Conservation (phyloP, 345 rosid species). For the Nephelium lappaceum region DNA sequence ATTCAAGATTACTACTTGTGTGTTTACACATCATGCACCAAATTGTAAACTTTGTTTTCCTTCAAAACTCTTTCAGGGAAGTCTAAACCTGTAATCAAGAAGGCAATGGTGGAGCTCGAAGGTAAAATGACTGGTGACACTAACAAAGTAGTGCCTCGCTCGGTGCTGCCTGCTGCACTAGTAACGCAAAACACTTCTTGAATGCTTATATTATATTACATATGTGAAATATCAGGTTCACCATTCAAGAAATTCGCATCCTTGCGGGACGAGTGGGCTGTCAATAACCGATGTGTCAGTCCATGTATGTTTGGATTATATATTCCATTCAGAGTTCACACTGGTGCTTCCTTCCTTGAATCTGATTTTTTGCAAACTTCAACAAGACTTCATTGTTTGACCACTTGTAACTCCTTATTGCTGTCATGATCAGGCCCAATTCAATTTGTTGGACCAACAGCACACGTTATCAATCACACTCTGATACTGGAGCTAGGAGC, state of each 20-base stretch:
- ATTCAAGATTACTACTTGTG: neutral
- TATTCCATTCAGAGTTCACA: neutral
- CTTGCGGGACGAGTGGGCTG: slow-evolving; percentile 39
- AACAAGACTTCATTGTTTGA: neutral
- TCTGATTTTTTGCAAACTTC: too few species aligned
- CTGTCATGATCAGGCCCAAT: slow-evolving; percentile 34
- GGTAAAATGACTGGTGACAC: slow-evolving; percentile 17
- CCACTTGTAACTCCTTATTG: neutral
- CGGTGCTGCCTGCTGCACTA: neutral
- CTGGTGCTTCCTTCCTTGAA: too few species aligned
- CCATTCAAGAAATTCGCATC: slow-evolving; percentile 47
- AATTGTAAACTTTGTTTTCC: too few species aligned
- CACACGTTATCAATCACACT: slow-evolving; percentile 35
- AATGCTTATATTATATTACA: neutral
- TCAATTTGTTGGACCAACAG: slow-evolving; percentile 40
- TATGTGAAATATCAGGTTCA: slow-evolving; percentile 30
- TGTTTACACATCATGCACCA: too few species aligned
- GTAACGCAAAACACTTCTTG: too few species aligned
- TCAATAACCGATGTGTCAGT: slow-evolving; percentile 38
- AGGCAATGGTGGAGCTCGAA: slow-evolving; percentile 52
- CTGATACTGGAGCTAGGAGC: slow-evolving; percentile 37
- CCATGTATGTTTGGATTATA: slow-evolving; percentile 27
- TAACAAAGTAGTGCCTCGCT: neutral
- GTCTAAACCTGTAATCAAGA: slow-evolving; percentile 50
- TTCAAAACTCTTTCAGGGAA: slow-evolving; percentile 30